These are phyloP conservation scores for Fusarium nurragi DNA, from an alignment of 2,329 filamentous ascomycete species.

Conservation along the genomic window DNA sequence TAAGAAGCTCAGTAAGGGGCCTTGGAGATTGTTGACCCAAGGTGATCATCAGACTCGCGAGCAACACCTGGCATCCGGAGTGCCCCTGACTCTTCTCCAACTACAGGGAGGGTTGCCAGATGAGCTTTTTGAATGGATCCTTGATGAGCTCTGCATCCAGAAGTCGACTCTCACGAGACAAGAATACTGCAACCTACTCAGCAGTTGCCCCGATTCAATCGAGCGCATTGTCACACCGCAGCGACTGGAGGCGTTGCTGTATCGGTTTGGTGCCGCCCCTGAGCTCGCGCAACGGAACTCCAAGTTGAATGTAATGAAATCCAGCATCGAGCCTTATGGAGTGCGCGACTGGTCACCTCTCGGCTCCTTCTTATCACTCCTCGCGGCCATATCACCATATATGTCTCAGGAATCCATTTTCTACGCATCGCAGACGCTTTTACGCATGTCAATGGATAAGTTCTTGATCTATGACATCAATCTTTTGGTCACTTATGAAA, in stretches of 20 bases:
- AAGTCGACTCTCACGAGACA: conserved; percentile 63
- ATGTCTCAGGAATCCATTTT: conserved; percentile 50
- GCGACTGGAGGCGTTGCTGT: conserved; percentile 64
- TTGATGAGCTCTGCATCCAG: conserved; percentile 67
- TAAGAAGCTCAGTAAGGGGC: conserved; percentile 49
- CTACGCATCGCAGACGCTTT: conserved; percentile 57
- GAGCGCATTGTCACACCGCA: conserved; percentile 56
- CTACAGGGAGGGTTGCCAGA: conserved; percentile 61
- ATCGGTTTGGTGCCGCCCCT: conserved; percentile 64
- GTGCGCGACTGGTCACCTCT: conserved; percentile 59
- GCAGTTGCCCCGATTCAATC: conserved; percentile 56
- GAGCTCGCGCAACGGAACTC: conserved; percentile 51
- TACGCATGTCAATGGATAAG: conserved; percentile 66
- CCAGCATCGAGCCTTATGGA: conserved; percentile 43
- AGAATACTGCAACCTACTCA: conserved; percentile 68
- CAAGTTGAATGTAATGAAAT: conserved; percentile 36
- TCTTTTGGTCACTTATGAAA: conserved; percentile 53
- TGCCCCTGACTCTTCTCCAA: conserved; percentile 62
- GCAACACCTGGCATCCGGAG: conserved; percentile 69
- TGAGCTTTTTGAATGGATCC: conserved; percentile 72
- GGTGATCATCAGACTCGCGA: conserved; percentile 57
- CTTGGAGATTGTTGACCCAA: conserved; percentile 61
- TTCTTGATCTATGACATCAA: conserved; percentile 57
- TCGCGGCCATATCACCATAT: conserved; percentile 51
- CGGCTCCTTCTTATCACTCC: conserved; percentile 54